Base-by-base conservation (phyloP, 2,329 filamentous ascomycete genomes). In the Neopestalotiopsis rosae region DNA sequence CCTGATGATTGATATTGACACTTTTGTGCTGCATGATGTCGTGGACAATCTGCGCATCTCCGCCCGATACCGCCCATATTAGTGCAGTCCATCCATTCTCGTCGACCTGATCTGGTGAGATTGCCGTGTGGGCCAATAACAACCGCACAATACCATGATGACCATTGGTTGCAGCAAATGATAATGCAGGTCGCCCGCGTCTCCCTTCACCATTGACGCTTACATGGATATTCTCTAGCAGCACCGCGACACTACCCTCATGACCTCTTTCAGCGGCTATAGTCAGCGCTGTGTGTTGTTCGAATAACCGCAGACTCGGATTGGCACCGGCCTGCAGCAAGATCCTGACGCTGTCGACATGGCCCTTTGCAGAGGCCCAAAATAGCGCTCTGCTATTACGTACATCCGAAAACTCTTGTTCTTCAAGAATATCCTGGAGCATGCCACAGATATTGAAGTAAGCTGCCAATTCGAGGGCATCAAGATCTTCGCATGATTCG, bases 391-490 rank as follows among this genome's bases (percentile, higher is more conserved):
- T 69, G 65, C 72, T 70, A 69, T 73, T 69, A 5, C 20, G 24
- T 6, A 57, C n/a, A 32, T 72, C 52, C 10, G 68, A 56, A 12
- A 52, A 40, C 7, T 49, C 10, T 13, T 38, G 68, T 64, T 61
- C 71, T 12, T 65, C 17, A 56, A 76, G 67, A 10, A 72, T 57
- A 14, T 71, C 66, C 7, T 68, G 52, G 28, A 81, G 67, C 13
- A 74, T 71, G 2, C 69, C 67, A 24, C 71, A 17, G n/a, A 77
- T 65, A 59, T 79, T 76, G 69, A 81, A 81, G 61, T 78, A 78
- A 45, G 76, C 73, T 30, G 77, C 78, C 14, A 78, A 68, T n/a
- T 73, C 66, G 10, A 81, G 65, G 1, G 73, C 67, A 38, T 71
- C 67, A 12, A 66, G 77, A 75, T 66, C 69, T 57, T 9, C 65